Evolutionary conservation across 2,329 filamentous ascomycete genomes (phyloP).

Genomic region (Tolypocladium cylindrosporum): DNA sequence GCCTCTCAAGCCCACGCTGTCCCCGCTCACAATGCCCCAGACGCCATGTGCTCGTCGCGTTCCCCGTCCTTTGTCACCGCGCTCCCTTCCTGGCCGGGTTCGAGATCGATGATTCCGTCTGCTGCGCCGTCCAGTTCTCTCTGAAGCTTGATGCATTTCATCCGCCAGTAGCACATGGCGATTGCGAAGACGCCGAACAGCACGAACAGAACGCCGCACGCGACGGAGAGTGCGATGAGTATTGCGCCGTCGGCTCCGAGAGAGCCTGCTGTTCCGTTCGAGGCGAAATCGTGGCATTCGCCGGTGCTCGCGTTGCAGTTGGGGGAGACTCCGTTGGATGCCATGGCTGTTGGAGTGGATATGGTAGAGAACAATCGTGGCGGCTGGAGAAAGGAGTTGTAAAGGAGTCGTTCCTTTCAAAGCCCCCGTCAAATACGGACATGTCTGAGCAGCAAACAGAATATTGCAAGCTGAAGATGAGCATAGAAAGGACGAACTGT

Average conservation of each 20-base stretch:
- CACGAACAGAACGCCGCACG: constrained; percentile 2
- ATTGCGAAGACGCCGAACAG: neutral
- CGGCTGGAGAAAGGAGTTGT: neutral
- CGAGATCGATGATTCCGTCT: neutral
- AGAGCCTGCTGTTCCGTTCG: neutral
- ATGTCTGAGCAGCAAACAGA: neutral
- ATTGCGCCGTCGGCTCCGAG: neutral
- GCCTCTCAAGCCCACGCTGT: neutral
- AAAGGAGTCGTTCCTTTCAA: neutral
- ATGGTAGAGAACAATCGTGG: neutral
- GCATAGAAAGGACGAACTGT: neutral
- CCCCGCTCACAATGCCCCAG: neutral
- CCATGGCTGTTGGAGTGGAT: neutral
- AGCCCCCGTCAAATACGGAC: neutral
- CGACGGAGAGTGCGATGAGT: neutral
- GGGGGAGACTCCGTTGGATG: neutral
- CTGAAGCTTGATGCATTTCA: neutral
- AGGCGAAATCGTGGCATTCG: too few species aligned
- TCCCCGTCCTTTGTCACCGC: neutral
- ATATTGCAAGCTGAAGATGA: neutral
- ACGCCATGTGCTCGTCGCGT: neutral
- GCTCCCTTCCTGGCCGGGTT: neutral
- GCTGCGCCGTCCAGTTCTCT: neutral
- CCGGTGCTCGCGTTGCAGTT: neutral
- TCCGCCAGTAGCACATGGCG: constrained; percentile 1